Conservation (phyloP, 2,329 filamentous ascomycete genomes). For the Sporothrix phasma region DNA sequence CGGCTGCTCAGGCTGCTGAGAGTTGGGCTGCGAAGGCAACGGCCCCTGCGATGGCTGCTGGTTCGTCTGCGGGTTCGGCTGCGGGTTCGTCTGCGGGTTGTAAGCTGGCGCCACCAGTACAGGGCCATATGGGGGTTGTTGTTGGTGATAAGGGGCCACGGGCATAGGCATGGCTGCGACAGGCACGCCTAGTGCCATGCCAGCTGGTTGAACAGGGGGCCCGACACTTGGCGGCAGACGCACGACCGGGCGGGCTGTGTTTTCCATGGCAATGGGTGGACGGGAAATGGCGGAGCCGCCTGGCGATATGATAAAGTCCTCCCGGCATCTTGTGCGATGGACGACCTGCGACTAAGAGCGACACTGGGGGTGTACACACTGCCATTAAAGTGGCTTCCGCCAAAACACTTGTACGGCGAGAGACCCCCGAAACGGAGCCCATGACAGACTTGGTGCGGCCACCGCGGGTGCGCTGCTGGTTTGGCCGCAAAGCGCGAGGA, state of each 20-base stretch:
- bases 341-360: slow-evolving; percentile 81
- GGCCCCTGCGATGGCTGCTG: not conserved
- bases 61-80: not conserved
- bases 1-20: not conserved
- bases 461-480: slow-evolving; percentile 70
- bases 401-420: slow-evolving; percentile 71
- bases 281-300: slow-evolving; percentile 68
- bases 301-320: slow-evolving; percentile 73
- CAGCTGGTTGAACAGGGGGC: slow-evolving; percentile 14
- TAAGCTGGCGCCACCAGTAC: not conserved
- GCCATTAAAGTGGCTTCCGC: slow-evolving; percentile 51
- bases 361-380: slow-evolving; percentile 80
- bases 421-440: slow-evolving; percentile 56
- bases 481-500: slow-evolving; percentile 82
- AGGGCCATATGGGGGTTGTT: not conserved
- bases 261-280: slow-evolving; percentile 50
- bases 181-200: not conserved
- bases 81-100: not conserved
- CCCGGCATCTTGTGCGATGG: slow-evolving; percentile 54
- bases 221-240: slow-evolving; percentile 60
- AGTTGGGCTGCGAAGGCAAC: not conserved
- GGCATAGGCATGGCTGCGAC: not conserved
- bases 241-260: slow-evolving; percentile 57
- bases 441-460: slow-evolving; percentile 65
- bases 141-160: not conserved